These are phyloP conservation scores for Pichia exigua DNA, from an alignment of 805 yeast genomes.

Conservation along the genomic window DNA sequence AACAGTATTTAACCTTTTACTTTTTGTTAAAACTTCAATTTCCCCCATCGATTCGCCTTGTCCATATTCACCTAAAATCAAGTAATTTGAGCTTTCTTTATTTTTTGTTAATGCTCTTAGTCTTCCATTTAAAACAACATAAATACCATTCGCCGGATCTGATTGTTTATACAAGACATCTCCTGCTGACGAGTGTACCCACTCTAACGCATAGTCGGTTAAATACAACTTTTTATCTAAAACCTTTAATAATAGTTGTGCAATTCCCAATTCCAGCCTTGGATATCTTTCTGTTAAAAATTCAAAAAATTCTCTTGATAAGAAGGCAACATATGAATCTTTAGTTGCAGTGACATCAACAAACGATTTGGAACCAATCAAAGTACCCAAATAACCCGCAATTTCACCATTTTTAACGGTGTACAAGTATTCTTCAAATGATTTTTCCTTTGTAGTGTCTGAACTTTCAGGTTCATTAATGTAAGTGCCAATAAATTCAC, in stretches of 20 bases:
- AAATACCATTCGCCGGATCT: slow-evolving; percentile 84
- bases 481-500: slow-evolving; percentile 11
- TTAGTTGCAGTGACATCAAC: slow-evolving; percentile 58
- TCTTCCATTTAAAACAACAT: slow-evolving; percentile 83
- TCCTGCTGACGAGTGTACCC: slow-evolving; percentile 91
- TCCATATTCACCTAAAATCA: slow-evolving; percentile 70
- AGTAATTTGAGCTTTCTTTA: slow-evolving; percentile 20
- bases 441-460: background rate
- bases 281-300: slow-evolving; percentile 68
- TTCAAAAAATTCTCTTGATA: slow-evolving; percentile 57
- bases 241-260: slow-evolving; percentile 60
- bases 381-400: slow-evolving; percentile 79
- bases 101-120: slow-evolving; percentile 48
- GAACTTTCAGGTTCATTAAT: slow-evolving; percentile 8
- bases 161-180: slow-evolving; percentile 72
- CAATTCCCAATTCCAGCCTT: slow-evolving; percentile 66
- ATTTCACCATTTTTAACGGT: slow-evolving; percentile 69
- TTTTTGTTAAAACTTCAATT: slow-evolving; percentile 83
- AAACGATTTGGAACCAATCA: slow-evolving; percentile 73
- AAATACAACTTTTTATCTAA: slow-evolving; percentile 60
- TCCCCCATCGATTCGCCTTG: slow-evolving; percentile 95
- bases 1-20: slow-evolving; percentile 57
- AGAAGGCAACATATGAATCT: slow-evolving; percentile 60
- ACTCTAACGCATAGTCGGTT: slow-evolving; percentile 87
- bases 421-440: slow-evolving; percentile 37